phyloP scores from a whole-genome alignment of 2,329 filamentous ascomycete species.

The Aspergillus hiratsukae region DNA sequence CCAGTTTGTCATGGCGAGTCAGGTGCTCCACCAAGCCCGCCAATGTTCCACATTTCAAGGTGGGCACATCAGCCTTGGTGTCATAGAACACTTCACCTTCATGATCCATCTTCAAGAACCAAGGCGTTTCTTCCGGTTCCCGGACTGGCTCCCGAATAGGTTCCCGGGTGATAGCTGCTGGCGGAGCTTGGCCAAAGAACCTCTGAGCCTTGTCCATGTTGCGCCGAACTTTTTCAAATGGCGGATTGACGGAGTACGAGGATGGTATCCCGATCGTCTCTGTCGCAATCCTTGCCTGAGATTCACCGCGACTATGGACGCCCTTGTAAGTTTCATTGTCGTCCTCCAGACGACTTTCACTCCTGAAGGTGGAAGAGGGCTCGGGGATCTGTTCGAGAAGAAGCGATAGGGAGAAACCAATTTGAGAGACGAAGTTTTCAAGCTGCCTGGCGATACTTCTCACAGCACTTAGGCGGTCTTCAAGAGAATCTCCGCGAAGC shows the following conservation, averaged over 20 bases:
- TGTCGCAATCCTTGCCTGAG: constrained; percentile 33
- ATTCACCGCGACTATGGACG: constrained; percentile 28
- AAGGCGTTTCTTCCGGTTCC: constrained; percentile 70
- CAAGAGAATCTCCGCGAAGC: constrained; percentile 80
- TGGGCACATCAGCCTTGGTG: constrained; percentile 67
- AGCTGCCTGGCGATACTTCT: constrained; percentile 72
- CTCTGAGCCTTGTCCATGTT: constrained; percentile 45
- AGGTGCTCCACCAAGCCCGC: constrained; percentile 89
- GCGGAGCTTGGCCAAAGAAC: constrained; percentile 46
- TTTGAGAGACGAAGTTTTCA: constrained; percentile 79
- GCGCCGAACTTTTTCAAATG: constrained; percentile 37
- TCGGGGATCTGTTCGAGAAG: constrained; percentile 73
- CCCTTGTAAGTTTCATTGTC: constrained; percentile 22
- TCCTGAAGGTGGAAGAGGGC: constrained; percentile 47
- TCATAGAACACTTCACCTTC: constrained; percentile 90
- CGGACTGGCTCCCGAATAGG: constrained; percentile 40
- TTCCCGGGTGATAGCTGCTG: constrained; percentile 35
- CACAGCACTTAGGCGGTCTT: constrained; percentile 78
- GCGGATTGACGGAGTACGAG: constrained; percentile 36
- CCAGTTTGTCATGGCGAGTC: constrained; percentile 90
- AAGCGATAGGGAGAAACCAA: constrained; percentile 81
- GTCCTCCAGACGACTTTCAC: constrained; percentile 28
- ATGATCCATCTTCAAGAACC: constrained; percentile 79
- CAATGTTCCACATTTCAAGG: constrained; percentile 83
- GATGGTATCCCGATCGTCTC: constrained; percentile 44